Evolutionary conservation across 176 grass and related monocot species (phyloP), one percentile per base, ranked within the genome.

Genomic region (Saccharum officinarum): DNA sequence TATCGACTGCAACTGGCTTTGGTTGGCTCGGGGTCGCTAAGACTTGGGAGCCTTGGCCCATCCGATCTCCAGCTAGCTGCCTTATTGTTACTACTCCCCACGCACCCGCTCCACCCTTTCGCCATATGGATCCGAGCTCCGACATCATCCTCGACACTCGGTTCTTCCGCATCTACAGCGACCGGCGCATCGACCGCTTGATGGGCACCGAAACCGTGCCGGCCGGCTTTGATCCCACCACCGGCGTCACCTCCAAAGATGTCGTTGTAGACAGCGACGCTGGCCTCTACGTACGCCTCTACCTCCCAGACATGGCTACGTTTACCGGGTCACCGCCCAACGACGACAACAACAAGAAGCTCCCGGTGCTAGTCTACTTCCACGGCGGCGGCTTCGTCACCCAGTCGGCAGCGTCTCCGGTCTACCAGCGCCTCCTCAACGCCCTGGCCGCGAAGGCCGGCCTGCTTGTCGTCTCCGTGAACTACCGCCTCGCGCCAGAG

Each of bases 401-500:
- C 10, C 37, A 70, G 20, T 83, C 82, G 42, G 83, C 87, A 18
- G 61, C 71, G 3, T 83, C 79, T 0, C 47, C 61, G 17, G 26
- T 49, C 3, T 89, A 75, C 78, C 82, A 74, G 17, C 34, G 8
- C 75, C 77, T 69, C 80, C 46, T 92, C 72, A 89, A 84, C 60
- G 57, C 74, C 17, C 80, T 89, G 25, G 83, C 67, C 20, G 69
- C 83, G 1, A 70, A 76, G 47, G 87, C 87, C 45, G 16, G 62
- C 30, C 46, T 80, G 22, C 31, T 92, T 36, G 63, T 67, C n/a
- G 86, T 86, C 25, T 92, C 90, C 3, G 87, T 92, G 37, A 84
- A 91, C 52, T 97, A 97, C 85, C 89, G 94, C 54, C 94, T 94
- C 0, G 92, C 89, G 47, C 89, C 85, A 2, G 94, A 97, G 83